phyloP scores from a whole-genome alignment of 2,329 filamentous ascomycete species.

The Fusarium continuum region DNA sequence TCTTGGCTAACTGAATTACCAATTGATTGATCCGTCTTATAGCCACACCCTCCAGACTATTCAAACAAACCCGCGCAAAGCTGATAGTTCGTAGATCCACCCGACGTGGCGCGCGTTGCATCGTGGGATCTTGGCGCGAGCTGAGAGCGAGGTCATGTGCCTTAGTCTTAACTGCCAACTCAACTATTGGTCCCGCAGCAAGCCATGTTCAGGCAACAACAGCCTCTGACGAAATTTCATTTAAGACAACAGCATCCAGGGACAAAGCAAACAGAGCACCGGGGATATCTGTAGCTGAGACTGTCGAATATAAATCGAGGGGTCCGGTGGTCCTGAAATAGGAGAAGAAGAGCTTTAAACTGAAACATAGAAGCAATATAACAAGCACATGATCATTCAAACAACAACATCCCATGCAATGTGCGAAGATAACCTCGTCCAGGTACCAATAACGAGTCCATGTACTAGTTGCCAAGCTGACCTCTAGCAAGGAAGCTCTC shows the following conservation, averaged over 20 bases:
- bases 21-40: background rate
- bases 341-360: background rate
- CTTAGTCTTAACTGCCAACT: background rate
- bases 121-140: constrained; percentile 25
- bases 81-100: constrained; percentile 17
- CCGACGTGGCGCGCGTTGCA: constrained; percentile 23
- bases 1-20: background rate
- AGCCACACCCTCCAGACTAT: background rate
- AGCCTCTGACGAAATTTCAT: constrained; percentile 19
- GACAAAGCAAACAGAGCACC: background rate
- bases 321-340: background rate
- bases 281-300: background rate
- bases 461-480: background rate
- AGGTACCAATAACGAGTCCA: constrained; percentile 8
- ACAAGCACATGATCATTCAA: background rate
- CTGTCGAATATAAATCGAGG: constrained; percentile 28
- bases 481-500: constrained; percentile 28
- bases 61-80: background rate
- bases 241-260: background rate
- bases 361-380: background rate
- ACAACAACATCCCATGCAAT: background rate
- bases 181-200: constrained; percentile 23
- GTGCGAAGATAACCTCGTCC: constrained; percentile 18
- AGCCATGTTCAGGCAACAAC: constrained; percentile 39
- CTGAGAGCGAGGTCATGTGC: constrained; percentile 42